Evolutionary conservation across 1,284 basidiomycete genomes (phyloP).

Genomic region (Irpex sp.): DNA sequence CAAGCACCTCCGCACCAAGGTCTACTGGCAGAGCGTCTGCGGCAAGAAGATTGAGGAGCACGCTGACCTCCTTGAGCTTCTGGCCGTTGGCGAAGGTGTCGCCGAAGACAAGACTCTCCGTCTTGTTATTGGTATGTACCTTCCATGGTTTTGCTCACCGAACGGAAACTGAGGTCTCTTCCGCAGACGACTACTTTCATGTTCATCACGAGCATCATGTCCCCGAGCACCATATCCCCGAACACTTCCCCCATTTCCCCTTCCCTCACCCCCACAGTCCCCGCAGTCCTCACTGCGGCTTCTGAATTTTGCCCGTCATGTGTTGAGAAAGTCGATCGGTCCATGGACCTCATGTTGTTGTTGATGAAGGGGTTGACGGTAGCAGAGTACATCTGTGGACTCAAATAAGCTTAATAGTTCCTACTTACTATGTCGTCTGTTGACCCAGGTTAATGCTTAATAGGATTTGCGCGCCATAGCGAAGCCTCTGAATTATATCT

Average conservation of each 20-base stretch:
- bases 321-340: background rate
- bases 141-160: background rate
- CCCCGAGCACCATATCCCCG: background rate
- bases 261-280: background rate
- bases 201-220: background rate
- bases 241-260: background rate
- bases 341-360: background rate
- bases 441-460: background rate
- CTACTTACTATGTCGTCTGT: background rate
- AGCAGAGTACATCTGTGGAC: background rate
- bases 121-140: conserved; percentile 34
- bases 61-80: conserved; percentile 27
- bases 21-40: conserved; percentile 35
- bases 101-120: conserved; percentile 34
- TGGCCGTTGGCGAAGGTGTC: conserved; percentile 30
- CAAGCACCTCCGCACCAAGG: conserved; percentile 27
- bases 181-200: background rate
- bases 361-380: background rate
- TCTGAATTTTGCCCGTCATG: background rate
- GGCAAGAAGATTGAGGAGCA: conserved; percentile 34
- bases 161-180: background rate
- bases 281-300: background rate
- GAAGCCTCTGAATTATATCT: background rate
- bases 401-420: background rate
- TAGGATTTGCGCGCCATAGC: background rate